Conservation (phyloP, 768 basidiomycete genomes). For the Gloeostereum incarnatum region DNA sequence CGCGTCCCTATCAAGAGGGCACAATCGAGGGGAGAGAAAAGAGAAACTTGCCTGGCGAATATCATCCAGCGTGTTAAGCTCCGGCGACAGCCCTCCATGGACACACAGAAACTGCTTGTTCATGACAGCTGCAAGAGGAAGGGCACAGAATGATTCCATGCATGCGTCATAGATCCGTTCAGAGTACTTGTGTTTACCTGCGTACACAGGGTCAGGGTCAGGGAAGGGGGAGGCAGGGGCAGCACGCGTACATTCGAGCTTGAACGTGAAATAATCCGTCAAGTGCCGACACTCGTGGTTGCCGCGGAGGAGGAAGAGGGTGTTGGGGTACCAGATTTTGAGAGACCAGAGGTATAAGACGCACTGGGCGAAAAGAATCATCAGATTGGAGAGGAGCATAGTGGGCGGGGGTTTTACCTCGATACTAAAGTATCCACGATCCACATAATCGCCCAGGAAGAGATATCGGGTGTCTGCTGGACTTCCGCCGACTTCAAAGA, state of each 20-base stretch:
- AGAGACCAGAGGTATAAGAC: slow-evolving; percentile 96
- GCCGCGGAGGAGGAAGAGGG: slow-evolving; percentile 91
- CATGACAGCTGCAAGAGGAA: slow-evolving; percentile 96
- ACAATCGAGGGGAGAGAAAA: no score
- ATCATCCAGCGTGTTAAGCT: slow-evolving; percentile 92
- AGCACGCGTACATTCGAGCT: slow-evolving; percentile 80
- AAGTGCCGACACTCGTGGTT: slow-evolving; percentile 99
- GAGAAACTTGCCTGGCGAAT: slow-evolving; percentile 72
- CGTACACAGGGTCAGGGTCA: slow-evolving; percentile 4
- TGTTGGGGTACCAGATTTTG: slow-evolving; percentile 99
- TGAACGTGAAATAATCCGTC: slow-evolving; percentile 99
- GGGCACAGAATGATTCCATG: slow-evolving; percentile 95
- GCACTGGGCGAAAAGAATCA: slow-evolving; percentile 45
- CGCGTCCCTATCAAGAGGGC: background rate
- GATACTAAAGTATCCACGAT: slow-evolving; percentile 90
- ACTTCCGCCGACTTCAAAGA: slow-evolving; percentile 90
- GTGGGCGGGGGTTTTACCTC: slow-evolving; percentile 40
- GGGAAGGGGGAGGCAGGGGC: background rate
- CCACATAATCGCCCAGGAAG: slow-evolving; percentile 90
- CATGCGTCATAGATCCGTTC: slow-evolving; percentile 94
- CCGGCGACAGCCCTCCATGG: slow-evolving; percentile 94
- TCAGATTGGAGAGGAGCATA: slow-evolving; percentile 1
- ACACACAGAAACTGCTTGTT: slow-evolving; percentile 99
- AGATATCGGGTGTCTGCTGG: slow-evolving; percentile 91
- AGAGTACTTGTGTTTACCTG: slow-evolving; percentile 98